phyloP scores from a whole-genome alignment of 2,329 filamentous ascomycete species.

The Colletotrichum limetticola region DNA sequence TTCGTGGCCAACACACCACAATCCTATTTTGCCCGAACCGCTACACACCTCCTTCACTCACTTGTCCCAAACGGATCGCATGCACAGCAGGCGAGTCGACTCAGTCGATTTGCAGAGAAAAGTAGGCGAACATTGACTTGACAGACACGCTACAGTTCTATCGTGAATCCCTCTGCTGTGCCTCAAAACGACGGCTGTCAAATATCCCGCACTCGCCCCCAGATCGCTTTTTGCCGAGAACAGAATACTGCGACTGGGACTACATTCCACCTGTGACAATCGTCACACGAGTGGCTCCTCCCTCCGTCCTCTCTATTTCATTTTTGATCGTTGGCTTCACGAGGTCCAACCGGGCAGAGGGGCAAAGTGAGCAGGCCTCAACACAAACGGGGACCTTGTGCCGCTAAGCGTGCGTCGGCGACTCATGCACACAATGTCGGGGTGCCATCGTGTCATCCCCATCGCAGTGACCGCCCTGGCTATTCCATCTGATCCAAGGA shows the following conservation, averaged over 20 bases:
- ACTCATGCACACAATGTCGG: constrained; percentile 5
- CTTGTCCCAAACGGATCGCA: not conserved
- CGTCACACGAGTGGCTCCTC: not conserved
- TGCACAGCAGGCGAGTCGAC: not conserved
- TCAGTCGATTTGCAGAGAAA: not conserved
- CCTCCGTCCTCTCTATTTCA: not conserved
- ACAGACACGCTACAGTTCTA: not conserved
- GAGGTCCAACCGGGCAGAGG: not conserved
- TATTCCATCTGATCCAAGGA: not conserved
- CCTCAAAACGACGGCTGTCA: not conserved
- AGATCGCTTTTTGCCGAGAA: constrained; percentile 1
- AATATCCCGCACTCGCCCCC: not conserved
- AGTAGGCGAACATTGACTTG: not conserved
- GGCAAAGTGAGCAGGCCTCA: not conserved
- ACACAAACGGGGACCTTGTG: not conserved
- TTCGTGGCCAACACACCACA: constrained; percentile 19
- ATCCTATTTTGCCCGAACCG: constrained; percentile 20
- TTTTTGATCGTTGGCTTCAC: not conserved
- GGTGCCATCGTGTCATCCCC: not conserved
- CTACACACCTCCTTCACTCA: not conserved
- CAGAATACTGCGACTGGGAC: not conserved
- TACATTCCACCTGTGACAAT: not conserved
- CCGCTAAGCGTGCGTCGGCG: constrained; percentile 1
- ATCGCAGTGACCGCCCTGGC: not conserved
- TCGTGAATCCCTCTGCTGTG: constrained; percentile 1